Percentiles rank a stretch among this genome's conserved stretches.
These are phyloP conservation scores for Saturnispora gosingensis DNA, from an alignment of 805 yeast species.

Conservation along the genomic window DNA sequence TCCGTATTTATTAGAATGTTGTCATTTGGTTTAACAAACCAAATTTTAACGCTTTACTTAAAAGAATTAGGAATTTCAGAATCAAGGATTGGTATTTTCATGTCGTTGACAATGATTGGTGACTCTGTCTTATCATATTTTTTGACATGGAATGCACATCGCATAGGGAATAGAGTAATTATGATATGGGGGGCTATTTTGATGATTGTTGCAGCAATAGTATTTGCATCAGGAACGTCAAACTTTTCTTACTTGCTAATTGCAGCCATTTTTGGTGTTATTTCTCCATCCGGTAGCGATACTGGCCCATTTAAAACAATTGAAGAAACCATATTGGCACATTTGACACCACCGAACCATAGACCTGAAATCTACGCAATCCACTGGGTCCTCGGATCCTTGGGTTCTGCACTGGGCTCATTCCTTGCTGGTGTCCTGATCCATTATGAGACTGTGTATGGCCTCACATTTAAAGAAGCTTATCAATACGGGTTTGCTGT, in stretches of 20 bases:
- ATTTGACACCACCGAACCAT: conserved; percentile 53
- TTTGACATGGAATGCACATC: conserved; percentile 71
- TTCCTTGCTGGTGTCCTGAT: conserved; percentile 52
- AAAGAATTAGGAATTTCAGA: conserved; percentile 46
- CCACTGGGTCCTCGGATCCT: conserved; percentile 58
- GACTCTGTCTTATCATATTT: conserved; percentile 64
- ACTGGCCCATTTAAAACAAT: conserved; percentile 85
- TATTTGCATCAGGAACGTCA: conserved; percentile 45
- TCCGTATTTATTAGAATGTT: conserved; percentile 63
- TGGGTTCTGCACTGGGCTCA: conserved; percentile 71
- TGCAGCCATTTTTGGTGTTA: conserved; percentile 78
- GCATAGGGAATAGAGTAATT: conserved; percentile 56
- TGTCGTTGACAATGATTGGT: conserved; percentile 74
- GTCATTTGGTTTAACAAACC: conserved; percentile 73
- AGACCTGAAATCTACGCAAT: conserved; percentile 70
- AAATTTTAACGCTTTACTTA: conserved; percentile 62
- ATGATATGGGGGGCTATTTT: conserved; percentile 53
- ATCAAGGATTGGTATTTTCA: conserved; percentile 59
- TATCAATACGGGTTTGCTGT: conserved; percentile 50
- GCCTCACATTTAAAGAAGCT: conserved; percentile 31
- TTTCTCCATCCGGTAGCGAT: conserved; percentile 84
- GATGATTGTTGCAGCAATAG: conserved; percentile 61
- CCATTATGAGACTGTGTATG: conserved; percentile 31
- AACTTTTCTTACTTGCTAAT: conserved; percentile 46
- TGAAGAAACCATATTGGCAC: conserved; percentile 78